These are phyloP conservation scores for Kwoniella newhampshirensis DNA, from an alignment of 768 basidiomycete species.

Conservation along the genomic window DNA sequence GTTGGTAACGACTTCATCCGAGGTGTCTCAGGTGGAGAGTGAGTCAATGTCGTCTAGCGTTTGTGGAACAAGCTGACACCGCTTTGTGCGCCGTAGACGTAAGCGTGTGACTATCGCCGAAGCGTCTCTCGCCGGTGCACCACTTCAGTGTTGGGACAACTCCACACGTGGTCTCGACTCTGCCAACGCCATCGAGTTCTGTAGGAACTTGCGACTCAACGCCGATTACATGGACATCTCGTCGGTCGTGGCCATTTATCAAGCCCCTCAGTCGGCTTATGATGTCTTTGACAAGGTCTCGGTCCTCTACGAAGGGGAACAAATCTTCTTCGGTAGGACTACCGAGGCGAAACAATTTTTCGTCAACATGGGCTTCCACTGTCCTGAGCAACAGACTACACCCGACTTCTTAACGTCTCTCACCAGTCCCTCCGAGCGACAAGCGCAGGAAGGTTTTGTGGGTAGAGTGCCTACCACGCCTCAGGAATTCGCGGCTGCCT, in stretches of 20 bases:
- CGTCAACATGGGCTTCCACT: conserved; percentile 57
- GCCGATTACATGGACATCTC: conserved; percentile 57
- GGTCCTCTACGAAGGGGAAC: conserved; percentile 58
- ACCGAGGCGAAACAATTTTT: conserved; percentile 57
- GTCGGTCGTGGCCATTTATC: conserved; percentile 58
- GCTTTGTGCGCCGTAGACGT: conserved; percentile 47
- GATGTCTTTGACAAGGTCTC: conserved; percentile 59
- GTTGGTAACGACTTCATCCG: conserved; percentile 74
- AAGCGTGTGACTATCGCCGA: conserved; percentile 81
- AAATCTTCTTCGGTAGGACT: conserved; percentile 59
- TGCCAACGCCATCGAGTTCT: conserved; percentile 59
- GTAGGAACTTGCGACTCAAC: conserved; percentile 55
- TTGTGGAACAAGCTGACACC: conserved; percentile 51
- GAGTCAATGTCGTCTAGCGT: conserved; percentile 63
- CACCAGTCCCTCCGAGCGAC: conserved; percentile 80
- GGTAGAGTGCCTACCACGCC: conserved; percentile 68
- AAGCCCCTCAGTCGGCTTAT: conserved; percentile 56
- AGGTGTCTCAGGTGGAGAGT: conserved; percentile 58
- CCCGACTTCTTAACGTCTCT: conserved; percentile 59
- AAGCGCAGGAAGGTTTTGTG: conserved; percentile 66
- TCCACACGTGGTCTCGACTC: conserved; percentile 54
- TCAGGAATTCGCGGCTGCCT: conserved; percentile 60
- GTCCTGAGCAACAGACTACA: conserved; percentile 57
- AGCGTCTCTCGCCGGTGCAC: conserved; percentile 68
- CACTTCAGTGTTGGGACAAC: conserved; percentile 72